A percentile compares a stretch with the other conserved stretches of the same genome.
These are phyloP conservation scores for Ophiosphaerella korrae DNA, from an alignment of 2,329 filamentous ascomycete genomes.

Conservation along the genomic window DNA sequence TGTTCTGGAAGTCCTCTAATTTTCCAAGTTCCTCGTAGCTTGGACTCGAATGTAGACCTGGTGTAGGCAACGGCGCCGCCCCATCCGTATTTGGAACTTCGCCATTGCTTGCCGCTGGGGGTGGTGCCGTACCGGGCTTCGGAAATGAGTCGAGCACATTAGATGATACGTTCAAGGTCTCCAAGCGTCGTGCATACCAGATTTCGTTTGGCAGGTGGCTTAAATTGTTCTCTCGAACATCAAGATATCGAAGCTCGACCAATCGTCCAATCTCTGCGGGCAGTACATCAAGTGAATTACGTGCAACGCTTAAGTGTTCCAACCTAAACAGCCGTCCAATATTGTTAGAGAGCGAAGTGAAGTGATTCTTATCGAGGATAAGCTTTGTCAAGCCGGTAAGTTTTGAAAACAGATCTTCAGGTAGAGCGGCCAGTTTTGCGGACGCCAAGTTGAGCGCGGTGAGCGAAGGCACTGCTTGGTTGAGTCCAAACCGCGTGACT, in stretches of 20 bases:
- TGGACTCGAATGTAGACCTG: slow-evolving; percentile 57
- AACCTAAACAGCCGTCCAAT: slow-evolving; percentile 82
- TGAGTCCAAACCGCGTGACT: slow-evolving; percentile 89
- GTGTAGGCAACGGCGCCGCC: slow-evolving; percentile 54
- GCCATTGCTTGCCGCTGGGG: slow-evolving; percentile 45
- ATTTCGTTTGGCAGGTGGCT: slow-evolving; percentile 86
- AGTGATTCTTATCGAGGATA: slow-evolving; percentile 92
- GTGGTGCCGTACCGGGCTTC: slow-evolving; percentile 76
- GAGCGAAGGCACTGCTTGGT: slow-evolving; percentile 75
- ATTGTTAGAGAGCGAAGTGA: slow-evolving; percentile 83
- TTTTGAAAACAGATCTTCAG: slow-evolving; percentile 84
- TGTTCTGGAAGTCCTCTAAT: slow-evolving; percentile 64
- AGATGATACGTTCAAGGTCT: slow-evolving; percentile 92
- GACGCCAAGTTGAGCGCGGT: slow-evolving; percentile 88
- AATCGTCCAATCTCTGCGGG: slow-evolving; percentile 89
- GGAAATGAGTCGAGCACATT: slow-evolving; percentile 92
- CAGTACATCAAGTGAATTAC: slow-evolving; percentile 83
- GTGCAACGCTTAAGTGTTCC: slow-evolving; percentile 91
- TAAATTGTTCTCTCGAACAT: slow-evolving; percentile 92
- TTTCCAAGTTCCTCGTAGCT: slow-evolving; percentile 79
- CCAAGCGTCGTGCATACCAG: slow-evolving; percentile 92
- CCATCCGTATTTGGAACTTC: slow-evolving; percentile 41
- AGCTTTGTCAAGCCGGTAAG: slow-evolving; percentile 86
- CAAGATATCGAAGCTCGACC: slow-evolving; percentile 80
- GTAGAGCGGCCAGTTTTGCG: slow-evolving; percentile 85